Conservation (phyloP, 139 green algal genomes). For the Astrephomene gubernaculifera region DNA sequence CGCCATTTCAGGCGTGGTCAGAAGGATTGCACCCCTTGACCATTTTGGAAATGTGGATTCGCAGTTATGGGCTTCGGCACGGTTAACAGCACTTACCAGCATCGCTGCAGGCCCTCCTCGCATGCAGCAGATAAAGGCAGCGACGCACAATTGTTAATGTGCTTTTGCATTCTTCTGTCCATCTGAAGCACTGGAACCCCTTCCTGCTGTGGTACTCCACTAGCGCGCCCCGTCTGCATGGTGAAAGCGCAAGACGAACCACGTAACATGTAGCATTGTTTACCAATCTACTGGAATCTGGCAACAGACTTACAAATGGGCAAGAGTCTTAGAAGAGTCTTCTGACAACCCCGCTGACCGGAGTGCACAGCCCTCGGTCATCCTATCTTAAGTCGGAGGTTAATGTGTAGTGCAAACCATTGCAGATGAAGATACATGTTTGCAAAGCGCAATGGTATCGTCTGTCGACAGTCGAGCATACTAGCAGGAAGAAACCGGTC, state of each 20-base stretch:
- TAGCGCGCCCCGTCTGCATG: neutral
- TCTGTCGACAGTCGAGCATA: too few species aligned
- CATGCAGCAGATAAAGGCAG: neutral
- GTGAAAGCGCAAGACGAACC: neutral
- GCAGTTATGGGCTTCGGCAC: neutral
- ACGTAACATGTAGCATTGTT: neutral
- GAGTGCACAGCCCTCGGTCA: neutral
- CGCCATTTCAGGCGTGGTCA: neutral
- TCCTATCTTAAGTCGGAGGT: too few species aligned
- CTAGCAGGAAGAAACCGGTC: too few species aligned
- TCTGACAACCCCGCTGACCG: neutral
- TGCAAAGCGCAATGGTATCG: too few species aligned
- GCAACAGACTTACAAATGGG: neutral
- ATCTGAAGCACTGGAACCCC: neutral
- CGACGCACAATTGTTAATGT: neutral
- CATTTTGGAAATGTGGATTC: neutral
- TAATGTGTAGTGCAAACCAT: too few species aligned
- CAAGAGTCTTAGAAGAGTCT: neutral
- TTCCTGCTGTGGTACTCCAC: neutral
- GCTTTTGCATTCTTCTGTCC: neutral
- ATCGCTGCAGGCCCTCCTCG: neutral
- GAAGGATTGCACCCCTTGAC: neutral
- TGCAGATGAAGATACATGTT: too few species aligned
- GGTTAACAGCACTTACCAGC: neutral
- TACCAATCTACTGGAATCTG: neutral